A percentile compares a stretch with the other conserved stretches of the same genome.
Evolutionary conservation across 148 eudicot genomes (phyloP).

Genomic region (Camellia granthamiana): DNA sequence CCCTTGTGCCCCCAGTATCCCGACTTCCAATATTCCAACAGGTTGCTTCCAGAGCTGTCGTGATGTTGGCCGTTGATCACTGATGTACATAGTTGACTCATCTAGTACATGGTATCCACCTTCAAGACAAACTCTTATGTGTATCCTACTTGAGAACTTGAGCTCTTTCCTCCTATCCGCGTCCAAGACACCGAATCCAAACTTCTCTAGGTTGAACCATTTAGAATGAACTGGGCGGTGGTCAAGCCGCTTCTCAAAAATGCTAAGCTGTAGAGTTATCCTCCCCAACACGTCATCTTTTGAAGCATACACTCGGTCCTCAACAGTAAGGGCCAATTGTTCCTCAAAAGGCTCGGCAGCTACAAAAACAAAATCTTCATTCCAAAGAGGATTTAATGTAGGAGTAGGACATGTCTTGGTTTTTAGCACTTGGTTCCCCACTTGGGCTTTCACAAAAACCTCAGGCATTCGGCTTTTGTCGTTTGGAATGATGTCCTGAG

Average conservation of each 20-base stretch:
- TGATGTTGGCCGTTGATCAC: conserved; percentile 39
- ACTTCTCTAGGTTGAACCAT: conserved; percentile 42
- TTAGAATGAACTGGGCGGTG: conserved; percentile 38
- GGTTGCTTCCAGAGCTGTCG: conserved; percentile 46
- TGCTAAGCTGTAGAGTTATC: conserved; percentile 24
- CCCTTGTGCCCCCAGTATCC: conserved; percentile 38
- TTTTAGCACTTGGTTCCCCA: conserved; percentile 36
- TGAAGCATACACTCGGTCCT: conserved; percentile 32
- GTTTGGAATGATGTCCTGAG: conserved; percentile 35
- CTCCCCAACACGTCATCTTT: conserved; percentile 30
- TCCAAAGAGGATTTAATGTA: conserved; percentile 37
- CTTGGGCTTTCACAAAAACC: conserved; percentile 34
- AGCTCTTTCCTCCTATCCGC: conserved; percentile 30
- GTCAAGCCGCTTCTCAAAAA: conserved; percentile 42
- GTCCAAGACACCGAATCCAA: conserved; percentile 29
- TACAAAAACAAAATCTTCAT: conserved; percentile 41
- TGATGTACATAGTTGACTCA: conserved; percentile 39
- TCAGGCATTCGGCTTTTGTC: conserved; percentile 34
- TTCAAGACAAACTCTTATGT: conserved; percentile 41
- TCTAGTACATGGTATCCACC: conserved; percentile 48
- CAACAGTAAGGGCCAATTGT: conserved; percentile 33
- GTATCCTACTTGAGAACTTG: conserved; percentile 40
- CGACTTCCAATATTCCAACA: conserved; percentile 35
- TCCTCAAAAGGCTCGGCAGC: conserved; percentile 47
- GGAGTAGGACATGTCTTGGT: conserved; percentile 26